Evolutionary conservation across 164 flowering plant species (phyloP).

Genomic region (Cinnamomum chago): DNA sequence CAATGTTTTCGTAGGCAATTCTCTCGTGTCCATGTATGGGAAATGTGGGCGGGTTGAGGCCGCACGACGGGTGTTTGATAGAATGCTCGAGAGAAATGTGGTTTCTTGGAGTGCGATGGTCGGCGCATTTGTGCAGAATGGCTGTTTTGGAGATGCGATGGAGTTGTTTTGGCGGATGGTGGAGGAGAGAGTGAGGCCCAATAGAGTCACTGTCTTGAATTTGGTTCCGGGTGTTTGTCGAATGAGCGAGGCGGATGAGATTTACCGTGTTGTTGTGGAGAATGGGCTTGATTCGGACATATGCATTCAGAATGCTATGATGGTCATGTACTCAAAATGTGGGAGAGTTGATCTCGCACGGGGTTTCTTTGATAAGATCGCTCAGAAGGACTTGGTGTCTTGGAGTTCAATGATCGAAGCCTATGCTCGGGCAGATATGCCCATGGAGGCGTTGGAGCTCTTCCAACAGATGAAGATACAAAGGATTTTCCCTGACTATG

Average conservation of each 20-base stretch:
- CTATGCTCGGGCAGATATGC: constrained; percentile 21
- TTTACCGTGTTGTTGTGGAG: constrained; percentile 18
- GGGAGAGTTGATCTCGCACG: constrained; percentile 25
- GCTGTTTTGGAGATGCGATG: constrained; percentile 18
- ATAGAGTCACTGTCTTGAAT: constrained; percentile 18
- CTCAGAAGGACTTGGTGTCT: constrained; percentile 25
- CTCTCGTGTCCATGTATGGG: constrained; percentile 32
- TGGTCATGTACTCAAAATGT: constrained; percentile 29
- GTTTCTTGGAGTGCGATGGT: constrained; percentile 40
- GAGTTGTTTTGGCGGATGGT: constrained; percentile 26
- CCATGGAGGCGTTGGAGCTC: constrained; percentile 20
- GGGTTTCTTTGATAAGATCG: constrained; percentile 17
- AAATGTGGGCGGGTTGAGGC: constrained; percentile 18
- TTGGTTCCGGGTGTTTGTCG: constrained; percentile 23
- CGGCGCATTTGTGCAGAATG: constrained; percentile 24
- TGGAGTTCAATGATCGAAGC: constrained; percentile 37
- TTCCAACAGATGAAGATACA: constrained; percentile 21
- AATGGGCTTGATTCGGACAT: constrained; percentile 18
- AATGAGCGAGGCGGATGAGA: constrained; percentile 17
- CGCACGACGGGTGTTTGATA: constrained; percentile 27
- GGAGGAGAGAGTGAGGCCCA: constrained; percentile 20
- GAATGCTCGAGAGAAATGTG: constrained; percentile 23
- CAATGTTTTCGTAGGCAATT: constrained; percentile 26
- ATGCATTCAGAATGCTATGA: constrained; percentile 23
- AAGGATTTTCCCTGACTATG: constrained; percentile 21